Evolutionary conservation across 768 basidiomycete species (phyloP).

Genomic region (Dendrothele bispora): DNA sequence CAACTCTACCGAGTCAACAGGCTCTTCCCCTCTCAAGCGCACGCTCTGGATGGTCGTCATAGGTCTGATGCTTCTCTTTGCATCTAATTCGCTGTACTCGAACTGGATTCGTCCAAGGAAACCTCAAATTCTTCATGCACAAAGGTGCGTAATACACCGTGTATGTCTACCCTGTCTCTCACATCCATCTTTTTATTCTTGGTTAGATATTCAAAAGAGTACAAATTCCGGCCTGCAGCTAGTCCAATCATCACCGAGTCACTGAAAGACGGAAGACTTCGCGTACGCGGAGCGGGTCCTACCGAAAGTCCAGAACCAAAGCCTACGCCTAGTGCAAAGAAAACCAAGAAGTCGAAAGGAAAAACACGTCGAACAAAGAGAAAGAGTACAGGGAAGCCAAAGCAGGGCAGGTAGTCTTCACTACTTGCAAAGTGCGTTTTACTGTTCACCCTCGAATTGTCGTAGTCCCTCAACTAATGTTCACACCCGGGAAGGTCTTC

Average conservation of each 20-base stretch:
- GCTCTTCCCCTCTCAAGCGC: too few species aligned
- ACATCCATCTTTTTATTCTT: background rate
- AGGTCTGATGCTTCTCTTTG: too few species aligned
- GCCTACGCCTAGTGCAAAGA: conserved; percentile 17
- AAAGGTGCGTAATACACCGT: conserved; percentile 46
- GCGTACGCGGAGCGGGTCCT: conserved; percentile 69
- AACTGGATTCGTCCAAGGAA: conserved; percentile 14
- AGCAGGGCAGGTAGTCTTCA: too few species aligned
- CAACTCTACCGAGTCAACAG: too few species aligned
- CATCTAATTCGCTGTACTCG: too few species aligned
- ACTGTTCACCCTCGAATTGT: too few species aligned
- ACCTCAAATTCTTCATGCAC: conserved; percentile 58
- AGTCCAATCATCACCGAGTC: conserved; percentile 80
- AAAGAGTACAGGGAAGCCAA: background rate
- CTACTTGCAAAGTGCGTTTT: too few species aligned
- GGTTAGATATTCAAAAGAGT: conserved; percentile 86
- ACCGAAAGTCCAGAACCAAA: conserved; percentile 24
- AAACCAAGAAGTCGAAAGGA: conserved; percentile 16
- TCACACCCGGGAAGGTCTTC: too few species aligned
- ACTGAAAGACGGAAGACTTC: conserved; percentile 66
- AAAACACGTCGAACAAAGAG: conserved; percentile 6
- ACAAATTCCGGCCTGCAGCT: conserved; percentile 81
- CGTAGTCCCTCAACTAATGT: too few species aligned
- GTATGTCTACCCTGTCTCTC: background rate
- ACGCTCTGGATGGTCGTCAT: too few species aligned